Conservation (phyloP, 805 yeast species). For the Kuraishia floccosa region DNA sequence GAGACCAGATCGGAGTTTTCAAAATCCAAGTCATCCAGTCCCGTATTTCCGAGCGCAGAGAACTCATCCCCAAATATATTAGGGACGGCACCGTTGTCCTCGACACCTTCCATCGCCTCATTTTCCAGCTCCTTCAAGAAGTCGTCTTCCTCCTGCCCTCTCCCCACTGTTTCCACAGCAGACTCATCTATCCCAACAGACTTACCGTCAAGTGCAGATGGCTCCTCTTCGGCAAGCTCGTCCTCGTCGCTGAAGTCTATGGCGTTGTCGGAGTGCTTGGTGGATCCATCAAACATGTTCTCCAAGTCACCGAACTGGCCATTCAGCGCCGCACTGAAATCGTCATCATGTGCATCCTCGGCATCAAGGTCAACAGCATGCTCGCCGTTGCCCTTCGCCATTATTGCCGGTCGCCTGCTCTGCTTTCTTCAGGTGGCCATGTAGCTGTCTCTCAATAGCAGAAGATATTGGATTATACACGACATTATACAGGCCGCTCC, state of each 20-base stretch:
- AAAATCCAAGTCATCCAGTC: constrained; percentile 17
- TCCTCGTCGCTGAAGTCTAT: constrained; percentile 91
- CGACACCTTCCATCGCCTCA: constrained; percentile 23
- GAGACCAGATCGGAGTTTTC: constrained; percentile 12
- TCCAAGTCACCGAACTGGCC: constrained; percentile 21
- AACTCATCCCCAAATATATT: constrained; percentile 20
- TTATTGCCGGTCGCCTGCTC: too few relatives aligned
- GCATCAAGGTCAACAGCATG: too few relatives aligned
- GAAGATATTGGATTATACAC: too few relatives aligned
- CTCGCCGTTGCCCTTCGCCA: too few relatives aligned
- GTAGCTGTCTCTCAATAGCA: too few relatives aligned
- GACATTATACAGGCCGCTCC: too few relatives aligned
- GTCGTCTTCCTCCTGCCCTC: constrained; percentile 24
- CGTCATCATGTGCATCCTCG: too few relatives aligned
- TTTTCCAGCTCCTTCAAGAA: constrained; percentile 23
- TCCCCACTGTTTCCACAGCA: constrained; percentile 29
- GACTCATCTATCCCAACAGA: constrained; percentile 21
- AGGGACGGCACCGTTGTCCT: constrained; percentile 16
- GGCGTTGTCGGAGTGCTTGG: constrained; percentile 84
- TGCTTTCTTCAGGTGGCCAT: too few relatives aligned
- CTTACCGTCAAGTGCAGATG: constrained; percentile 4
- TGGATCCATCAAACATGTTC: constrained; percentile 29
- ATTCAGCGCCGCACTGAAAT: constrained; percentile 18
- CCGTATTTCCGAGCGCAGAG: constrained; percentile 16
- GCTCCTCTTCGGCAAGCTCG: constrained; percentile 53